Evolutionary conservation across 495 filamentous ascomycete species (phyloP).

Genomic region (Daldinia loculata): DNA sequence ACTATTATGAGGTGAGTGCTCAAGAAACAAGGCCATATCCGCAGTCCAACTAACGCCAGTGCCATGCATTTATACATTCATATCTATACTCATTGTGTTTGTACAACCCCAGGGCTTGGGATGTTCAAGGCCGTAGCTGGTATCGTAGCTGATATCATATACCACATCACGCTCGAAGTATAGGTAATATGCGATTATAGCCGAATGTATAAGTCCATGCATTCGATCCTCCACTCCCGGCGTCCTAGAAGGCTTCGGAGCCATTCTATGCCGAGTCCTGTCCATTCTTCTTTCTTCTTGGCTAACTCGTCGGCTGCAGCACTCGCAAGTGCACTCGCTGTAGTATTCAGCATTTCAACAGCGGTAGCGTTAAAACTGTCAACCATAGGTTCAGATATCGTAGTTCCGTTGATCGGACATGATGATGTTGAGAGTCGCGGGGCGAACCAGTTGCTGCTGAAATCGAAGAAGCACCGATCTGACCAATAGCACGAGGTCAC

Average conservation of each 20-base stretch:
- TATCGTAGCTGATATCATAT: conserved; percentile 2
- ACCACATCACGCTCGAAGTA: neutral
- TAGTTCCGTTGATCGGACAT: conserved; percentile 43
- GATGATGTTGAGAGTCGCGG: conserved; percentile 56
- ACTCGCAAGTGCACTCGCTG: conserved; percentile 69
- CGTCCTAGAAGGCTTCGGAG: conserved; percentile 75
- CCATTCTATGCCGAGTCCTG: conserved; percentile 84
- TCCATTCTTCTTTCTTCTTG: conserved; percentile 70
- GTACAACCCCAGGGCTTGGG: conserved; percentile 5
- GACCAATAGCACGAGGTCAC: conserved; percentile 90
- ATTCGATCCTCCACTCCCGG: conserved; percentile 84
- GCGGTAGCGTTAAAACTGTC: conserved; percentile 56
- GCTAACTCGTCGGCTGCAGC: conserved; percentile 71
- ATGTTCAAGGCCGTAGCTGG: neutral
- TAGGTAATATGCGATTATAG: conserved; percentile 55
- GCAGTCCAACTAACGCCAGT: conserved; percentile 41
- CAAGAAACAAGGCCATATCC: conserved; percentile 12
- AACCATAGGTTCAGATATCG: conserved; percentile 47
- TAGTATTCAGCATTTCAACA: conserved; percentile 73
- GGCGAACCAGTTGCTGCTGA: conserved; percentile 83
- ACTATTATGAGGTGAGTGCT: neutral
- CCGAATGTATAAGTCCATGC: conserved; percentile 81
- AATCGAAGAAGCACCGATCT: conserved; percentile 87
- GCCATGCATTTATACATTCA: conserved; percentile 39
- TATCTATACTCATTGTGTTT: conserved; percentile 19